phyloP scores from a whole-genome alignment of 2,329 filamentous ascomycete genomes.

The Spiromastix sp. region DNA sequence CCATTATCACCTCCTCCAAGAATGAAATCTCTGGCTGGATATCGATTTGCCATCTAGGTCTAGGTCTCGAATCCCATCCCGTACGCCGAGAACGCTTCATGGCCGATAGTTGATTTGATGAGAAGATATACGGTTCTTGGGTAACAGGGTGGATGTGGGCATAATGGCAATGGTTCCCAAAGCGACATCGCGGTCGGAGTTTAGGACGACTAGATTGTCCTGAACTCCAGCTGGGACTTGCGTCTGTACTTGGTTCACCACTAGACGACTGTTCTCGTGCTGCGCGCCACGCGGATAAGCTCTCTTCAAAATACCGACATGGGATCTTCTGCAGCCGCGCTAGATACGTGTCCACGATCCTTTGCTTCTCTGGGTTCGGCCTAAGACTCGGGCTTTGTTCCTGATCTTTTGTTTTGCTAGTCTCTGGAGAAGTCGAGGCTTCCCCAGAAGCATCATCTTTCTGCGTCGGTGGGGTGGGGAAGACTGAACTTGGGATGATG shows the following conservation, averaged over 20 bases:
- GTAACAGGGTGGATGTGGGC: constrained; percentile 13
- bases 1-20: no score
- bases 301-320: constrained; percentile 16
- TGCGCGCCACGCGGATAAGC: constrained; percentile 8
- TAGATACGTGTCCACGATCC: constrained; percentile 17
- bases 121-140: constrained; percentile 11
- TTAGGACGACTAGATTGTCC: constrained; percentile 2
- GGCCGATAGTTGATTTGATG: constrained; percentile 4
- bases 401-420: constrained; percentile 3
- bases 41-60: no score
- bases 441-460: neutral
- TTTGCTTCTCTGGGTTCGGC: constrained; percentile 14
- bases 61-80: no score
- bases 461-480: constrained; percentile 13
- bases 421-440: constrained; percentile 1
- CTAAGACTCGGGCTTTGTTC: neutral
- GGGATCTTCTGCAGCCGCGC: constrained; percentile 17
- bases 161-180: constrained; percentile 22
- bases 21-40: no score
- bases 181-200: constrained; percentile 15
- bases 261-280: neutral
- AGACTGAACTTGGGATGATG: constrained; percentile 19
- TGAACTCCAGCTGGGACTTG: neutral
- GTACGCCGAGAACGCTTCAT: no score
- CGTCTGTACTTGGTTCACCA: neutral